phyloP scores from a whole-genome alignment of 345 rosid genomes.

The Trapa incisa region DNA sequence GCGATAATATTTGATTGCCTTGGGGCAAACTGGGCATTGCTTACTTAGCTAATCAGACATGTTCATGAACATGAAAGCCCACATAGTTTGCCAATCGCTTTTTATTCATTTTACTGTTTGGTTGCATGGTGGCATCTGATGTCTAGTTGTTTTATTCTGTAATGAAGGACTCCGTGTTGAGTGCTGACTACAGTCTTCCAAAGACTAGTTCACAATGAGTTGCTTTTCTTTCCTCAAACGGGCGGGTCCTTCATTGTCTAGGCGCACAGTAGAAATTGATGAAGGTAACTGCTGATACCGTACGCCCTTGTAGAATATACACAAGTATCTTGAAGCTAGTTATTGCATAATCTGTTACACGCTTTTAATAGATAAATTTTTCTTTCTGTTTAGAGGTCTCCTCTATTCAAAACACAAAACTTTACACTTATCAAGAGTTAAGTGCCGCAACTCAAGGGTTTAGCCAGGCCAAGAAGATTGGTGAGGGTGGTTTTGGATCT shows the following conservation, averaged over 20 bases:
- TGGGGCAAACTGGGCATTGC: neutral
- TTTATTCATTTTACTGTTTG: neutral
- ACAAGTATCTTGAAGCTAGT: slow-evolving; percentile 3
- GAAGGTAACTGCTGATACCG: slow-evolving; percentile 27
- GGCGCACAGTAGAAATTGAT: slow-evolving; percentile 16
- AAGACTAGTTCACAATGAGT: slow-evolving; percentile 18
- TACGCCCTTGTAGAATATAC: neutral
- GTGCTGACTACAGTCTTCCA: neutral
- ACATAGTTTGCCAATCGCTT: no score
- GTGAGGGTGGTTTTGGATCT: slow-evolving; percentile 10
- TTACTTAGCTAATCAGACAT: no score
- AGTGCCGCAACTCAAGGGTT: slow-evolving; percentile 2
- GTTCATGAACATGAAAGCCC: no score
- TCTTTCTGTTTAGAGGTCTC: slow-evolving; percentile 31
- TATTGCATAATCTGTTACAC: slow-evolving; percentile 6
- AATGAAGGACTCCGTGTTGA: neutral
- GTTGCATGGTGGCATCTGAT: neutral
- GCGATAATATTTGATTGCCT: neutral
- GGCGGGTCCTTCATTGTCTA: slow-evolving; percentile 16
- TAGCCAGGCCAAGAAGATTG: slow-evolving; percentile 2
- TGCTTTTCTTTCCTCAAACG: slow-evolving; percentile 23
- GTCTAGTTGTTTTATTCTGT: neutral
- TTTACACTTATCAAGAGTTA: slow-evolving; percentile 4
- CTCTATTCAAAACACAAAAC: neutral
- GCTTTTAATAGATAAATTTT: neutral